These are phyloP conservation scores for Phoenix roebelenii DNA, from an alignment of 176 grass and related monocot species.

Conservation along the genomic window DNA sequence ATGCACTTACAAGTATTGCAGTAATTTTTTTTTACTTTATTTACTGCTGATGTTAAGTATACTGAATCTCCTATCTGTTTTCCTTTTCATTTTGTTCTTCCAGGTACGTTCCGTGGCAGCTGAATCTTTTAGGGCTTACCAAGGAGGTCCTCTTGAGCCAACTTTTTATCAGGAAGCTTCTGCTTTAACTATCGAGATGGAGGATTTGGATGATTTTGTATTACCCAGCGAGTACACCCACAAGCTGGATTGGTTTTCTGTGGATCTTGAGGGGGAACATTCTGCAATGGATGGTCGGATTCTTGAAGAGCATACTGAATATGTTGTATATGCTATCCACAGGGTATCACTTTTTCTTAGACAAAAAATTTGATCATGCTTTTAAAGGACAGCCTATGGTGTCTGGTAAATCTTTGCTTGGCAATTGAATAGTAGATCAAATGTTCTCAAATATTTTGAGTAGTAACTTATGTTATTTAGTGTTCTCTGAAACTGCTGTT, in stretches of 20 bases:
- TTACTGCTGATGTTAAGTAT: neutral
- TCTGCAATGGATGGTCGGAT: constrained; percentile 95
- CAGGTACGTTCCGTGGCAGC: constrained; percentile 89
- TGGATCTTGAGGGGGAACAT: constrained; percentile 96
- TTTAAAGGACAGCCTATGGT: too few relatives aligned
- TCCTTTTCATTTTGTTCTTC: constrained; percentile 17
- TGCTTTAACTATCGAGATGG: constrained; percentile 4
- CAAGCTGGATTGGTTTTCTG: constrained; percentile 82
- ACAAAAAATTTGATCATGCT: too few relatives aligned
- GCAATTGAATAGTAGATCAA: too few relatives aligned
- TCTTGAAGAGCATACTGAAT: constrained; percentile 92
- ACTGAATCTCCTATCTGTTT: neutral
- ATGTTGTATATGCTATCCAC: constrained; percentile 90
- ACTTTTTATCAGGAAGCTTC: constrained; percentile 78
- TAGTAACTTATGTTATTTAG: too few relatives aligned
- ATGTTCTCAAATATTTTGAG: too few relatives aligned
- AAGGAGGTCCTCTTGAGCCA: constrained; percentile 69
- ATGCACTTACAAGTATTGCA: neutral
- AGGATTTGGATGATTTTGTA: constrained; percentile 40
- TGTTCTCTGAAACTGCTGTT: too few relatives aligned
- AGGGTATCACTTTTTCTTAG: constrained; percentile 32
- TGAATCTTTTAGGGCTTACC: constrained; percentile 81
- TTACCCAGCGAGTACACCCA: constrained; percentile 51
- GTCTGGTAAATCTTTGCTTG: too few relatives aligned
- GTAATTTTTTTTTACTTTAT: constrained; percentile 1